A percentile compares a stretch with the other conserved stretches of the same genome.
Conservation (phyloP, 2,329 filamentous ascomycete species). For the Alternaria infectoria region DNA sequence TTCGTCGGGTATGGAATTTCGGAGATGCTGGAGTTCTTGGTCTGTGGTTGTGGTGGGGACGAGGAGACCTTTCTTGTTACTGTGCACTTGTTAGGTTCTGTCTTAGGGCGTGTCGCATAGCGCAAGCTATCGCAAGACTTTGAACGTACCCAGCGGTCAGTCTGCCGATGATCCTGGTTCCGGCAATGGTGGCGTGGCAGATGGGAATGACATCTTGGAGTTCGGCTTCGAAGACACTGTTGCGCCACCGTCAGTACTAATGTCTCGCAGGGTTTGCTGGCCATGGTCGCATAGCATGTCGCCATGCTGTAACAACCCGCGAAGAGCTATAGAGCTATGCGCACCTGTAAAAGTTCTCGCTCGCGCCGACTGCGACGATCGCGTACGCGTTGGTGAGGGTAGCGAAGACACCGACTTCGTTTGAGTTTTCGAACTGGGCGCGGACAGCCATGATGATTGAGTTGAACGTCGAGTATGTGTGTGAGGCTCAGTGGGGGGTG, state of each 20-base stretch:
- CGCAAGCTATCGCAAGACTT: not conserved
- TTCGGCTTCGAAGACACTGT: slow-evolving; percentile 93
- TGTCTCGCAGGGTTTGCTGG: not conserved
- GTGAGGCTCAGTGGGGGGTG: not conserved
- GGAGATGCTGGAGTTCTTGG: slow-evolving; percentile 96
- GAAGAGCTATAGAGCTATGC: slow-evolving; percentile 13
- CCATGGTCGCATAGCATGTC: not conserved
- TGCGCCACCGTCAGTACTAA: slow-evolving; percentile 23
- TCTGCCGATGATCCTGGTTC: slow-evolving; percentile 93
- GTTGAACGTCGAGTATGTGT: slow-evolving; percentile 2
- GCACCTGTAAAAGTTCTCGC: slow-evolving; percentile 97
- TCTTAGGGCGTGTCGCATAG: not conserved
- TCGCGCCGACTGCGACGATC: slow-evolving; percentile 90
- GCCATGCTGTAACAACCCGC: not conserved
- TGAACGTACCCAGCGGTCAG: slow-evolving; percentile 81
- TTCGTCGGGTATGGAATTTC: slow-evolving; percentile 88
- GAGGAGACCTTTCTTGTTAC: slow-evolving; percentile 94
- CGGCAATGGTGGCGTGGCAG: slow-evolving; percentile 94
- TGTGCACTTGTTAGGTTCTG: slow-evolving; percentile 41
- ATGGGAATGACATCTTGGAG: slow-evolving; percentile 97
- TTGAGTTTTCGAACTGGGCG: slow-evolving; percentile 83
- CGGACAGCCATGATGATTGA: slow-evolving; percentile 57
- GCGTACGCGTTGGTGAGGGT: slow-evolving; percentile 98
- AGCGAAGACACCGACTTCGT: slow-evolving; percentile 94
- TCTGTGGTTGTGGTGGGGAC: slow-evolving; percentile 96